Evolutionary conservation across 192 early-diverging fungal genomes (phyloP).

Genomic region (Jimgerdemannia flammicorona): DNA sequence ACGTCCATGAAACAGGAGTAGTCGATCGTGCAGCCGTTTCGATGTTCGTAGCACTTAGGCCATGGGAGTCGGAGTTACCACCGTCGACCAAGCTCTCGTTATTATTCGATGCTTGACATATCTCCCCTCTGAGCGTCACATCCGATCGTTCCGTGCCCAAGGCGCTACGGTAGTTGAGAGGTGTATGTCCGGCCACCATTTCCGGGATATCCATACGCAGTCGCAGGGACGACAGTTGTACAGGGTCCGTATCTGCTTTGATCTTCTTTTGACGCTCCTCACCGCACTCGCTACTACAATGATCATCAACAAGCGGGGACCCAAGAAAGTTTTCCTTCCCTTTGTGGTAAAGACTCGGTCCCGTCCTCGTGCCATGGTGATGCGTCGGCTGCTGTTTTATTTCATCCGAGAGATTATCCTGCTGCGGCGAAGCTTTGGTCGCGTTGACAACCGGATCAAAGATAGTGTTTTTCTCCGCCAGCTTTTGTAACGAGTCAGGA

Average conservation of each 20-base stretch:
- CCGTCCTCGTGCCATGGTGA: neutral
- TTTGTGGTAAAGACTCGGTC: neutral
- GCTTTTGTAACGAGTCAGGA: neutral
- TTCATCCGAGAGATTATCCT: too few relatives aligned
- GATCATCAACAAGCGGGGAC: neutral
- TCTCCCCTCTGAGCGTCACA: neutral
- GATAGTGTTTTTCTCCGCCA: neutral
- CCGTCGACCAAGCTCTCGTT: neutral
- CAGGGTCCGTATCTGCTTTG: neutral
- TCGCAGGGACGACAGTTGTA: neutral
- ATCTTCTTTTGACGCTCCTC: neutral
- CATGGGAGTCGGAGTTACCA: neutral
- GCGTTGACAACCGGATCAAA: neutral
- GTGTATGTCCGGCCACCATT: neutral
- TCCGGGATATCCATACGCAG: neutral
- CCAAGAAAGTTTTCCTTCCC: neutral
- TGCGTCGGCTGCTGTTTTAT: too few relatives aligned
- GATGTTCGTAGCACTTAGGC: neutral
- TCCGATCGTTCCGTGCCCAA: neutral
- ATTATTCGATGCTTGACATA: too few relatives aligned
- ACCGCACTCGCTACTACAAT: neutral
- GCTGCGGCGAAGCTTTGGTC: too few relatives aligned
- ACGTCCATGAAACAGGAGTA: neutral
- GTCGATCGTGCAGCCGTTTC: neutral
- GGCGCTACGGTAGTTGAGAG: neutral